Evolutionary conservation across 345 rosid genomes (phyloP).

Genomic region (Salix exigua): DNA sequence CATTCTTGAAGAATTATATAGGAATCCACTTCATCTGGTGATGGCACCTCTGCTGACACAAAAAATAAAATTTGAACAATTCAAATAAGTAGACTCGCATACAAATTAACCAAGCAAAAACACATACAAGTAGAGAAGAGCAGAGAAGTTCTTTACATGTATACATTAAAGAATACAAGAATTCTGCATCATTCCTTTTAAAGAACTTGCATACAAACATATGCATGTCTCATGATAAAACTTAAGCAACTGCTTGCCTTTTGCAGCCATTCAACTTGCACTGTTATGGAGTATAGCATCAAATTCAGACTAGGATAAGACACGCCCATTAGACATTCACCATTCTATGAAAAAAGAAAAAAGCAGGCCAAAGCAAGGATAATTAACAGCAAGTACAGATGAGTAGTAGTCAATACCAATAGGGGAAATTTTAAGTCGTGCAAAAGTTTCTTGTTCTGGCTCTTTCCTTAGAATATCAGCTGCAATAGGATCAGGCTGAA

Average conservation of each 20-base stretch:
- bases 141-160: not conserved
- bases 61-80: not conserved
- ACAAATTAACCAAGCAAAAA: not conserved
- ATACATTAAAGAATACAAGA: not conserved
- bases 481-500: slow-evolving; percentile 97
- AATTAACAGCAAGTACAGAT: not conserved
- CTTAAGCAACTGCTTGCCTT: not conserved
- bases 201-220: not conserved
- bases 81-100: not conserved
- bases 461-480: slow-evolving; percentile 98
- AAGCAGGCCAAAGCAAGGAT: not conserved
- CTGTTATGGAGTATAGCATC: not conserved
- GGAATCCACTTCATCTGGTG: slow-evolving; percentile 79
- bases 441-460: slow-evolving; percentile 96
- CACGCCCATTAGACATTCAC: not conserved
- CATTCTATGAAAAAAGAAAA: not conserved
- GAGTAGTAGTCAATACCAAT: slow-evolving; percentile 38
- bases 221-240: not conserved
- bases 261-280: not conserved
- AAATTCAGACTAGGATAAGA: not conserved
- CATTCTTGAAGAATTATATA: slow-evolving; percentile 83
- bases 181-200: not conserved
- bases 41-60: slow-evolving; percentile 58
- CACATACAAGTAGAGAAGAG: not conserved
- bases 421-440: slow-evolving; percentile 70